These are phyloP conservation scores for Aeschynomene evenia DNA, from an alignment of 306 rosid genomes.

Conservation along the genomic window DNA sequence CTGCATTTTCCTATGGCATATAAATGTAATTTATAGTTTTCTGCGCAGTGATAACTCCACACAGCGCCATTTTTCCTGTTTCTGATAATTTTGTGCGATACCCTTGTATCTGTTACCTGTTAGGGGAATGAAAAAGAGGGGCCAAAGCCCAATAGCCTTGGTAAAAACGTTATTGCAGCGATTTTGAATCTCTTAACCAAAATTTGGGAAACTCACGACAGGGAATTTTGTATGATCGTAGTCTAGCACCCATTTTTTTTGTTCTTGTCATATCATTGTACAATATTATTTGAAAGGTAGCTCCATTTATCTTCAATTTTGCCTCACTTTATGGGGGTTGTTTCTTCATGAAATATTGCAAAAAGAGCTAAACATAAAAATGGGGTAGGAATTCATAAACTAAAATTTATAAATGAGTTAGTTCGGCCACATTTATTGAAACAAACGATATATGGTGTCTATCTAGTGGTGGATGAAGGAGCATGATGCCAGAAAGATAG, in stretches of 20 bases:
- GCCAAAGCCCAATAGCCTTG: not conserved
- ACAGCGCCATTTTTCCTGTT: conserved; percentile 22
- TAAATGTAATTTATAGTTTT: conserved; percentile 20
- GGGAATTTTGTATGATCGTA: not conserved
- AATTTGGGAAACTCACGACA: not conserved
- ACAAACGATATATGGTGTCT: not conserved
- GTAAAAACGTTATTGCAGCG: not conserved
- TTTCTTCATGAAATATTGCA: too few relatives aligned
- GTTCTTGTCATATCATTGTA: not conserved
- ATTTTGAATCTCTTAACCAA: not conserved
- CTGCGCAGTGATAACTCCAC: not conserved
- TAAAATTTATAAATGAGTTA: not conserved
- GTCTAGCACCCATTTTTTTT: not conserved
- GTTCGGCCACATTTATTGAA: not conserved
- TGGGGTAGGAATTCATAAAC: not conserved
- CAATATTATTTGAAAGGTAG: not conserved
- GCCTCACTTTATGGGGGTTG: too few relatives aligned
- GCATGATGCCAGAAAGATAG: not conserved
- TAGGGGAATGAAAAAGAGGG: not conserved
- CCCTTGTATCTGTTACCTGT: not conserved
- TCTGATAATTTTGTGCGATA: not conserved
- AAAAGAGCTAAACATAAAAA: not conserved
- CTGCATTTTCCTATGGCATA: conserved; percentile 31
- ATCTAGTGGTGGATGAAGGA: not conserved
- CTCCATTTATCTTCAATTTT: not conserved